These are phyloP conservation scores for Cryptococcus sp. DNA, from an alignment of 1,284 basidiomycete species.

Conservation along the genomic window DNA sequence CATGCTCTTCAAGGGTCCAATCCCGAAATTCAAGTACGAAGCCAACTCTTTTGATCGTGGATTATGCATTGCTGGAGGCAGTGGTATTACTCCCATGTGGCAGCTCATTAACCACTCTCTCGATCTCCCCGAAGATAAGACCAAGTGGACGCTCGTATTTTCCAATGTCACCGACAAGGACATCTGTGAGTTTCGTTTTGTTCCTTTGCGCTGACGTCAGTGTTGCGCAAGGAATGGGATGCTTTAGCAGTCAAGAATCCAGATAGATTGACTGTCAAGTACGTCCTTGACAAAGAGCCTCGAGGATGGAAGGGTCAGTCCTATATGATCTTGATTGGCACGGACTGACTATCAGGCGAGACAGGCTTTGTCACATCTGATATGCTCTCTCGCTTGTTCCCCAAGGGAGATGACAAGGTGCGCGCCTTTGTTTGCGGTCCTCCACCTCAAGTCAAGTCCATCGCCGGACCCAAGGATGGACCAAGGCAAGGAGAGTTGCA, in stretches of 20 bases:
- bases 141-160: conserved; percentile 89
- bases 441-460: conserved; percentile 72
- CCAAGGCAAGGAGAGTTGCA: conserved; percentile 77
- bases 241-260: conserved; percentile 65
- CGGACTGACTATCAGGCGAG: conserved; percentile 50
- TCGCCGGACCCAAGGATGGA: conserved; percentile 59
- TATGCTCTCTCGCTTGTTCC: conserved; percentile 65
- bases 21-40: conserved; percentile 76
- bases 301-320: conserved; percentile 64
- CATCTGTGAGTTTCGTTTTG: conserved; percentile 54
- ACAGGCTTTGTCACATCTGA: conserved; percentile 69
- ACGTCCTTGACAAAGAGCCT: conserved; percentile 75
- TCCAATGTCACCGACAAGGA: conserved; percentile 87
- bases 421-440: conserved; percentile 91
- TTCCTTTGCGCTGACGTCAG: conserved; percentile 8
- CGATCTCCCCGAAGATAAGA: conserved; percentile 71
- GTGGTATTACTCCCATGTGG: conserved; percentile 52
- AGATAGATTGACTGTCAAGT: conserved; percentile 69
- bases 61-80: conserved; percentile 75
- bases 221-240: conserved; percentile 78
- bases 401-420: conserved; percentile 67
- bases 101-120: conserved; percentile 69
- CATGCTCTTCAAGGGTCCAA: conserved; percentile 84
- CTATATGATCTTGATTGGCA: background rate
- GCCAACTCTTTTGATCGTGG: conserved; percentile 81